Base-by-base conservation (phyloP, 176 grass and related monocot species). In the Chloris gayana region DNA sequence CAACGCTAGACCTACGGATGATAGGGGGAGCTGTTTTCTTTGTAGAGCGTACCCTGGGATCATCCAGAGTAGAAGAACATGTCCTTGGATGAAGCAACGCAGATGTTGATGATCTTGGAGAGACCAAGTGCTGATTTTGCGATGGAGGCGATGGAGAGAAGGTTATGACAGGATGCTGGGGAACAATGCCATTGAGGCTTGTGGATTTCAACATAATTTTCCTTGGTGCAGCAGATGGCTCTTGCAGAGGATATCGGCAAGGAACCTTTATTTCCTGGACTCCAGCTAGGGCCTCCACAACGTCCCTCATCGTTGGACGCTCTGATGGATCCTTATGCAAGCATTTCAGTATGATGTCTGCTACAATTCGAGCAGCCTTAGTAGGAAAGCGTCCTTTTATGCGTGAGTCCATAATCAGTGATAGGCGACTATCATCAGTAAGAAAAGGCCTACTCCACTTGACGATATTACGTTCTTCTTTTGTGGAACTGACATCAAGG, bases 301-400 rank as follows among this genome's bases (percentile, higher is more conserved):
- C 88, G 5, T 83, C 68, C 80, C 97, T 92, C 97, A 99, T 99
- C 25, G 91, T 91, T 24, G 97, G 97, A 54, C 97, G 88, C 53
- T 93, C 93, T 12, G 88, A 95, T 31, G 97, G 88, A 73, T 96
- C 97, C 32, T 86, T 99, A 35, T 89, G 59, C 59, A 99, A 83
- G 72, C 93, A 99, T 78, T 91, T 99, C 5, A 99, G 63, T 49
- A 90, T 92, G 29, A 96, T 84, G 57, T 99, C 87, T 2, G 93
- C 93, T 29, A 99, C 90, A 31, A 83, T 87, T 59, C 97, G 81
- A 67, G 91, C 93, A 33, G 97, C 97, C 81, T 95, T 96, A 1
- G 90, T 88, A 50, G 97, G 86, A 46, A 96, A 96, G 27, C 97
- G 92, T 22, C 97, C 97, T 86, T 99, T 96, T 54, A 99, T 93